Evolutionary conservation across 2,329 filamentous ascomycete genomes (phyloP).

Genomic region (Epicoccum sorghinum): DNA sequence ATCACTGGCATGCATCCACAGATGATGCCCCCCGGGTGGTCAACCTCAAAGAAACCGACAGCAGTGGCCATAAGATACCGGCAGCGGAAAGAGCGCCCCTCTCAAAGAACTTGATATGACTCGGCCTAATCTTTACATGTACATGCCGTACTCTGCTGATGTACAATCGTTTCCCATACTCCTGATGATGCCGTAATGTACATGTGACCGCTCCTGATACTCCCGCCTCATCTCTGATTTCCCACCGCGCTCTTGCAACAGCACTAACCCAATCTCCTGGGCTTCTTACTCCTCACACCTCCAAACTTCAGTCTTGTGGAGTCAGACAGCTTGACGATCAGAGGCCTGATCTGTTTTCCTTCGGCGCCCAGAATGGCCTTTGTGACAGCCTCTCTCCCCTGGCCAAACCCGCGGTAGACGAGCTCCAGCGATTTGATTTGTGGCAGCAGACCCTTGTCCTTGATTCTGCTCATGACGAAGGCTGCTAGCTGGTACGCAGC

Average conservation of each 20-base stretch:
- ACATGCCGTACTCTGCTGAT: conserved; percentile 2
- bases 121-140: conserved; percentile 11
- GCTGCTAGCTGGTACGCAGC: conserved; percentile 88
- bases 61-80: conserved; percentile 51
- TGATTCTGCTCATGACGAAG: conserved; percentile 82
- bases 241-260: conserved; percentile 39
- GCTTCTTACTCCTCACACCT: conserved; percentile 83
- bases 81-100: conserved; percentile 54
- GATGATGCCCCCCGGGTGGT: conserved; percentile 43
- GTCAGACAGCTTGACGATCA: conserved; percentile 83
- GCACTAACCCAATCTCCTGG: conserved; percentile 74
- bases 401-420: conserved; percentile 82
- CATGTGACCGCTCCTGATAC: conserved; percentile 13
- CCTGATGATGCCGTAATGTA: conserved; percentile 32
- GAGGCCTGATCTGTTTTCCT: conserved; percentile 73
- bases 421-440: conserved; percentile 81
- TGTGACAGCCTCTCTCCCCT: conserved; percentile 83
- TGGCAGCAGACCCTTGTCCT: conserved; percentile 77
- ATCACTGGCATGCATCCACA: conserved; percentile 37
- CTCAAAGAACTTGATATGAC: conserved; percentile 47
- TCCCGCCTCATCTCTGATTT: not conserved
- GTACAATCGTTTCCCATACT: conserved; percentile 14
- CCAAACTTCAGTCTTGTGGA: conserved; percentile 93
- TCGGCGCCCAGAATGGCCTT: conserved; percentile 90
- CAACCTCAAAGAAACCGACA: conserved; percentile 51